Conservation (phyloP, 1,139 yeast species). For the Geotrichum cucujoidarum region DNA sequence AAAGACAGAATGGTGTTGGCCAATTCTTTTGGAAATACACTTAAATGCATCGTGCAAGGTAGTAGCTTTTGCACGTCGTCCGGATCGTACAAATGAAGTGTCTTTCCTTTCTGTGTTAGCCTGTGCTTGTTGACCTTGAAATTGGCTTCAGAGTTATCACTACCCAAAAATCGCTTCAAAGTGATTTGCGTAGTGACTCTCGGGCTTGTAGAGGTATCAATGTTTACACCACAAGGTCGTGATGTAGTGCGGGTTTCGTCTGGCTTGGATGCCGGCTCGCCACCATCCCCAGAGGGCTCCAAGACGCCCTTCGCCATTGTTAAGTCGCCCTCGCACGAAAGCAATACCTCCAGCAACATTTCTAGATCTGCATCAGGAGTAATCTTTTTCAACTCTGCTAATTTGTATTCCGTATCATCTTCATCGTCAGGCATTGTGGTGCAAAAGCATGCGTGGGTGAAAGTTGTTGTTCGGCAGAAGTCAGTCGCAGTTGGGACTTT, state of each 20-base stretch:
- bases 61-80: conserved; percentile 42
- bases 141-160: not conserved
- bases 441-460: too few relatives aligned
- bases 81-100: conserved; percentile 30
- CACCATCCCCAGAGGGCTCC: conserved; percentile 18
- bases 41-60: conserved; percentile 47
- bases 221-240: not conserved
- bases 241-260: too few relatives aligned
- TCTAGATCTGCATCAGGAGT: conserved; percentile 30
- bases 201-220: not conserved
- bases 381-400: conserved; percentile 28
- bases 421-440: not conserved
- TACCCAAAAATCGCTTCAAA: conserved; percentile 4
- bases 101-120: conserved; percentile 19
- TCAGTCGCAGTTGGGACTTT: too few relatives aligned
- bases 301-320: conserved; percentile 28
- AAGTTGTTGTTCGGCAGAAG: too few relatives aligned
- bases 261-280: not conserved
- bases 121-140: conserved; percentile 3
- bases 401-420: conserved; percentile 40
- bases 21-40: conserved; percentile 48
- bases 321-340: conserved; percentile 35
- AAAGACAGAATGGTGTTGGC: conserved; percentile 44
- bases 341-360: conserved; percentile 35
- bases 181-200: conserved; percentile 4